Percentiles rank a stretch among this genome's conserved stretches.
These are phyloP conservation scores for Lipomyces lipofer DNA, from an alignment of 805 yeast species.

Conservation along the genomic window DNA sequence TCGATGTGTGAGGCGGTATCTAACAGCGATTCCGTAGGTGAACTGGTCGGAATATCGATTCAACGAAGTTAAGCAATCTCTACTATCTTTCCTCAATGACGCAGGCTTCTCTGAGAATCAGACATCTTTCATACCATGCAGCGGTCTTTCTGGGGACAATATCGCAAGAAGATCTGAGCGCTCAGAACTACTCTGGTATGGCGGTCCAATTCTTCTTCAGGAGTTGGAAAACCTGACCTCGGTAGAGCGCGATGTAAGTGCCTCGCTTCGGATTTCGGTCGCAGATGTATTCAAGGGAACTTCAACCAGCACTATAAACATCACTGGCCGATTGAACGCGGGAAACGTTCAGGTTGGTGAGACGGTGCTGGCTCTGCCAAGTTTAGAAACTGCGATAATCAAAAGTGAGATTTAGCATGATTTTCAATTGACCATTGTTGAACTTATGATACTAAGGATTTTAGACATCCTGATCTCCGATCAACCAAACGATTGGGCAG, in stretches of 20 bases:
- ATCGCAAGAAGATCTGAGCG: conserved; percentile 49
- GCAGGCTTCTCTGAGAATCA: conserved; percentile 50
- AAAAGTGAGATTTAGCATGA: too few relatives aligned
- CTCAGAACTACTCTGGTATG: conserved; percentile 47
- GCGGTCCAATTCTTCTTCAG: conserved; percentile 46
- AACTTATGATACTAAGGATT: too few relatives aligned
- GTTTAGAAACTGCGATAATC: conserved; percentile 38
- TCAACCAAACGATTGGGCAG: conserved; percentile 44
- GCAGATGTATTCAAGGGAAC: conserved; percentile 59
- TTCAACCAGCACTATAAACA: conserved; percentile 48
- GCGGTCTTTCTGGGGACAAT: conserved; percentile 69
- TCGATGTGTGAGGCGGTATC: background rate
- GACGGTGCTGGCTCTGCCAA: conserved; percentile 57
- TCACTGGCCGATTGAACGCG: conserved; percentile 65
- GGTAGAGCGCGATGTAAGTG: conserved; percentile 37
- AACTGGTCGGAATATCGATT: conserved; percentile 58
- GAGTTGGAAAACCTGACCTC: conserved; percentile 34
- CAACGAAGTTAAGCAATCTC: conserved; percentile 50
- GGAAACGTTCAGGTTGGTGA: conserved; percentile 76
- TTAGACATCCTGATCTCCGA: conserved; percentile 29
- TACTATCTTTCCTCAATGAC: conserved; percentile 54
- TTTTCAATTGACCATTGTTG: conserved; percentile 23
- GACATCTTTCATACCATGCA: conserved; percentile 61
- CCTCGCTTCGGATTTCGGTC: conserved; percentile 58
- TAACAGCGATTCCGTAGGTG: background rate